These are phyloP conservation scores for Nitzschia putrida DNA, from an alignment of 108 stramenopile genomes.

Conservation along the genomic window DNA sequence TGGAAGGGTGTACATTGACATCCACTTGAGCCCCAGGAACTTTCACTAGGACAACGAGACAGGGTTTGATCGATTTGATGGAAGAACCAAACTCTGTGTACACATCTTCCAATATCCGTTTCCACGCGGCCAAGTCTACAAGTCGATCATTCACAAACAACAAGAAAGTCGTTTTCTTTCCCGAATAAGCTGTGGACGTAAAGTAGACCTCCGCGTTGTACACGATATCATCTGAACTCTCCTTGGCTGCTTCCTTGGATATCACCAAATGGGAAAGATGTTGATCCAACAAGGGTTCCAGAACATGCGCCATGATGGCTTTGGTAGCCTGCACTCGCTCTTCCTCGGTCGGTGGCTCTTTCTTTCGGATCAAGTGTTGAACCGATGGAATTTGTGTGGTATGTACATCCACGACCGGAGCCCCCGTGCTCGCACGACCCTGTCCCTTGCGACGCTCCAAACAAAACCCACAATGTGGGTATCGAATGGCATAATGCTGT, in stretches of 20 bases:
- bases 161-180: conserved; percentile 50
- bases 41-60: conserved; percentile 83
- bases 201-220: conserved; percentile 27
- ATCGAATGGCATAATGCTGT: conserved; percentile 91
- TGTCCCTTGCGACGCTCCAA: conserved; percentile 58
- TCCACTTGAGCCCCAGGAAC: conserved; percentile 90
- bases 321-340: conserved; percentile 47
- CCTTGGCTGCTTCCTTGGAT: conserved; percentile 2
- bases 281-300: conserved; percentile 57
- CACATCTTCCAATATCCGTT: conserved; percentile 80
- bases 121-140: conserved; percentile 74
- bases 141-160: conserved; percentile 95
- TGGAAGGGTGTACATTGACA: conserved; percentile 99
- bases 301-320: conserved; percentile 78
- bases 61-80: conserved; percentile 61
- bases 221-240: conserved; percentile 13
- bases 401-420: conserved; percentile 55
- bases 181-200: conserved; percentile 20
- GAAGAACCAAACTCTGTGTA: conserved; percentile 76
- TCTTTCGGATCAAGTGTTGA: conserved; percentile 39
- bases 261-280: conserved; percentile 26
- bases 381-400: conserved; percentile 56
- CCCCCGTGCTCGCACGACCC: conserved; percentile 13
- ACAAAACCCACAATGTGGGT: conserved; percentile 84
- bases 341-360: conserved; percentile 16